These are phyloP conservation scores for Hygrophorus russula DNA, from an alignment of 768 basidiomycete species.

Conservation along the genomic window DNA sequence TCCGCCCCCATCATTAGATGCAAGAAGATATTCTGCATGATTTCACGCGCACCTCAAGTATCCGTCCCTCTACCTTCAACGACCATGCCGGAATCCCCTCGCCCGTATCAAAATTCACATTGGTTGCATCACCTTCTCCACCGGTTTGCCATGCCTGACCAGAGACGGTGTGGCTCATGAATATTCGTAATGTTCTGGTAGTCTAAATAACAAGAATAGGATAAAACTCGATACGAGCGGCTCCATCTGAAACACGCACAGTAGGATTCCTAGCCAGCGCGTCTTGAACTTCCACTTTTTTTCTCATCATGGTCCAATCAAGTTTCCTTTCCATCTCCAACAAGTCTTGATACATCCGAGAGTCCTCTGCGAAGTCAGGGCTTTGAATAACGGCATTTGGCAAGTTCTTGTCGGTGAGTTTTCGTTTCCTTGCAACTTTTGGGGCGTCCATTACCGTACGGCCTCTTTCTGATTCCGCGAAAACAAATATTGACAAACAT, in stretches of 20 bases:
- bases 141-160: conserved; percentile 78
- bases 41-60: conserved; percentile 53
- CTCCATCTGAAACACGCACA: conserved; percentile 25
- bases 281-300: conserved; percentile 85
- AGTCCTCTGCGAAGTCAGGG: conserved; percentile 70
- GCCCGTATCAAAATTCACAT: conserved; percentile 63
- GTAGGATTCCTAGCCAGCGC: conserved; percentile 65
- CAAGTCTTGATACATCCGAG: conserved; percentile 76
- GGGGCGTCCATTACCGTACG: no score
- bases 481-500: no score
- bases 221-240: background rate
- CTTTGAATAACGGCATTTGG: conserved; percentile 68
- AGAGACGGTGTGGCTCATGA: conserved; percentile 80
- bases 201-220: conserved; percentile 32
- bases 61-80: conserved; percentile 76
- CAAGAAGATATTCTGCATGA: background rate
- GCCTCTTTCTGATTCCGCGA: no score
- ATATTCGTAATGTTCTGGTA: conserved; percentile 74
- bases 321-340: conserved; percentile 83
- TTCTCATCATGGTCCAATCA: conserved; percentile 92
- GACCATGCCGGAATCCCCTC: conserved; percentile 87
- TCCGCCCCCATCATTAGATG: conserved; percentile 2
- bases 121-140: conserved; percentile 29
- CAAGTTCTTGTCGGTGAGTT: conserved; percentile 69
- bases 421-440: conserved; percentile 76